These are phyloP conservation scores for Xerocomus nothofagi DNA, from an alignment of 1,284 basidiomycete species.

Conservation along the genomic window DNA sequence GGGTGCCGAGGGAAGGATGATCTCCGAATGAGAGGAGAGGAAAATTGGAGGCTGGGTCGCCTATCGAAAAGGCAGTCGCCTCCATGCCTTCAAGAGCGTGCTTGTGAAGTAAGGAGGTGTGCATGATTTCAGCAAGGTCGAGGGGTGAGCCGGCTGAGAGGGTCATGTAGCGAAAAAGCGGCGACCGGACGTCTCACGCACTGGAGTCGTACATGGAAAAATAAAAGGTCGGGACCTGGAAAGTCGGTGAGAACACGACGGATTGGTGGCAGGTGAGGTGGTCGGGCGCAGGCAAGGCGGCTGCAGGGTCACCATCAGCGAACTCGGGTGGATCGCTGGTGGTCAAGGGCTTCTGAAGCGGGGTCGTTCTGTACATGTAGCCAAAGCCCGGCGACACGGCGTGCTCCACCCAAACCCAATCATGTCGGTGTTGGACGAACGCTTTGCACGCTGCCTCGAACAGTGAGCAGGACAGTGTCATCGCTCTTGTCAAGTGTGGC, in stretches of 20 bases:
- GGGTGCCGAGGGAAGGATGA: constrained; percentile 69
- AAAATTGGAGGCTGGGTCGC: constrained; percentile 51
- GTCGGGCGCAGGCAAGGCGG: constrained; percentile 18
- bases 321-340: constrained; percentile 27
- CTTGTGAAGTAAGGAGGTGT: constrained; percentile 58
- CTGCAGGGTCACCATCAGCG: constrained; percentile 30
- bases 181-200: constrained; percentile 41
- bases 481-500: constrained; percentile 39
- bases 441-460: constrained; percentile 63
- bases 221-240: constrained; percentile 77
- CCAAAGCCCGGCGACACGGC: constrained; percentile 46
- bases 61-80: constrained; percentile 53
- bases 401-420: constrained; percentile 61
- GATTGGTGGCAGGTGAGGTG: constrained; percentile 54
- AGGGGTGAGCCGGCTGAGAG: constrained; percentile 64
- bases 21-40: constrained; percentile 82
- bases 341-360: constrained; percentile 7
- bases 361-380: constrained; percentile 45
- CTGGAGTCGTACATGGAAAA: constrained; percentile 67
- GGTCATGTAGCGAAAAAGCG: constrained; percentile 14
- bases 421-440: constrained; percentile 43
- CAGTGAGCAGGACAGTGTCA: constrained; percentile 45
- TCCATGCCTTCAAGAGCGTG: constrained; percentile 45
- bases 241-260: constrained; percentile 71
- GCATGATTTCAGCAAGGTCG: constrained; percentile 51